Evolutionary conservation across 768 basidiomycete genomes (phyloP), one percentile per base, ranked within the genome.

Genomic region (Filobasidium wieringae): DNA sequence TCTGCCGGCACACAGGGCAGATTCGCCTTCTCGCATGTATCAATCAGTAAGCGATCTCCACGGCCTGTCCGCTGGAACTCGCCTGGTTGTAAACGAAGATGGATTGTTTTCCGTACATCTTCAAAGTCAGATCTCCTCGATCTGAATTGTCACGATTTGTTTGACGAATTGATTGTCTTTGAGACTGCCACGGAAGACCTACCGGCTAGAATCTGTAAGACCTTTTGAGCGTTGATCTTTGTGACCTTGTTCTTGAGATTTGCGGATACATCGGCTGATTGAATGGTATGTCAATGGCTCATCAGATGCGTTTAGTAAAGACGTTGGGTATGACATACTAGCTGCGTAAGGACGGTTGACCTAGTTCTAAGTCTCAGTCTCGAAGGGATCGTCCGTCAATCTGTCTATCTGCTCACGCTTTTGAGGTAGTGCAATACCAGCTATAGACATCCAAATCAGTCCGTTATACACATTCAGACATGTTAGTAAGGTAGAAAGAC

Each of bases 281-380:
- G 30, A n/a, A 27, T 51, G 30, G 49, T 15, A 37, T 41, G 50
- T 39, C 11, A 41, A 6, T n/a, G 30, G 22, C 15, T 24, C 32
- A 43, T 30, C 8, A n/a, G 19, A 37, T 19, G 22, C 3, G 15
- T 29, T 30, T 6, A 24, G 14, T 17, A 22, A 32, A 15, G 33
- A 34, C 22, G 27, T 6, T 15, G n/a, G 7, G 31, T 22, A 29
- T 26, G 9, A 53, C 64, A 59, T 59, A 72, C 76, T 72, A 40
- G 88, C 88, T 7, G 89, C 89, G 67, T 84, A 92, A 6, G 89
- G 89, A n/a, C 89, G 80, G 73, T 93, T 93, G 82, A 89, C 87
- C 87, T 90, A 66, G 33, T 43, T 34, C 43, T 55, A 19, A 33
- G 9, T 52, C 15, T 34, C 30, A 30, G 26, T 12, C 29, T 32